Percentiles rank a stretch among this genome's conserved stretches.
Evolutionary conservation across 2,329 filamentous ascomycete species (phyloP).

Genomic region (Aureobasidium sp.): DNA sequence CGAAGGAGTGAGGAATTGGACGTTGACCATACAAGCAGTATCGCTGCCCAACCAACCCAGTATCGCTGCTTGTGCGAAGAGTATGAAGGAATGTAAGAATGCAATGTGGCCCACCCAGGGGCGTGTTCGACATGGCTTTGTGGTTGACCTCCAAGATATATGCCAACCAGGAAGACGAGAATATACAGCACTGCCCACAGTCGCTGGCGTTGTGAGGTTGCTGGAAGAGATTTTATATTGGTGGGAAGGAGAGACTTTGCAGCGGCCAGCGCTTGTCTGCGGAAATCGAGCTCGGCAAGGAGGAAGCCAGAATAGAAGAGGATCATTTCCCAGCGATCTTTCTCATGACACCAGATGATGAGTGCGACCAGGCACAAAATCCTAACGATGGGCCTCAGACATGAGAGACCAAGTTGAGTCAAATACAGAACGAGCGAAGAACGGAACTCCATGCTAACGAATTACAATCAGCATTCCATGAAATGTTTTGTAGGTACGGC

Average conservation of each 20-base stretch:
- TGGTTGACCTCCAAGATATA: conserved; percentile 2
- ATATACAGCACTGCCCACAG: not conserved
- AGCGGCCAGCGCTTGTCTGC: conserved; percentile 41
- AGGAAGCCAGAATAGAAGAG: conserved; percentile 47
- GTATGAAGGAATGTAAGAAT: not conserved
- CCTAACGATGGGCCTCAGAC: conserved; percentile 19
- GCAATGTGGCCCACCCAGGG: not conserved
- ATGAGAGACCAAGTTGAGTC: conserved; percentile 34
- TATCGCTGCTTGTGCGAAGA: conserved; percentile 33
- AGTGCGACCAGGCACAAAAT: conserved; percentile 35
- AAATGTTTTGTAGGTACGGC: not conserved
- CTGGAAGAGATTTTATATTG: no score
- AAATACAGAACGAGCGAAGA: conserved; percentile 49
- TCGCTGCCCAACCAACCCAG: conserved; percentile 47
- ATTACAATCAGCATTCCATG: not conserved
- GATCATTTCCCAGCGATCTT: conserved; percentile 45
- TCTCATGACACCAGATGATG: conserved; percentile 38
- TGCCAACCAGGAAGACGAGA: not conserved
- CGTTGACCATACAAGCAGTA: conserved; percentile 44
- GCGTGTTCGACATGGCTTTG: not conserved
- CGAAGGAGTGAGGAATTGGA: conserved; percentile 39
- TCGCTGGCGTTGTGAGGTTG: no score
- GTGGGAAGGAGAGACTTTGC: no score
- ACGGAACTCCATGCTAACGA: not conserved
- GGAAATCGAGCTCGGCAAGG: conserved; percentile 46